Percentiles rank a stretch among this genome's conserved stretches.
phyloP scores from a whole-genome alignment of 495 filamentous ascomycete species.

The Talaromyces liani region DNA sequence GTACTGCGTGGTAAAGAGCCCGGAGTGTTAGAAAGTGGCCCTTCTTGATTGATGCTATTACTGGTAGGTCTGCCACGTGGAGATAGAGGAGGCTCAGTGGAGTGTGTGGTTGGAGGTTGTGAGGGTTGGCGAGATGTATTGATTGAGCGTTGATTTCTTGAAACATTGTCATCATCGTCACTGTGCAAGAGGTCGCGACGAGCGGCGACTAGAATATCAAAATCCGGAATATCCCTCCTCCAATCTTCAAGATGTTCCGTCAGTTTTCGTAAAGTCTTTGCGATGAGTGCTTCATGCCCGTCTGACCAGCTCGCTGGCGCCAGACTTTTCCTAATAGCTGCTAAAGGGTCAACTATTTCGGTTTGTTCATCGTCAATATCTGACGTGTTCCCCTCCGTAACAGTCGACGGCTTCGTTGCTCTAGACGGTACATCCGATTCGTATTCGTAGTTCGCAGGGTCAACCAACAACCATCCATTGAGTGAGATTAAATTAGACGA shows the following conservation, averaged over 20 bases:
- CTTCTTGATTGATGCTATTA: conserved; percentile 53
- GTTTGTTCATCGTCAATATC: background rate
- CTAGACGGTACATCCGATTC: background rate
- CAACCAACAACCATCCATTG: conserved; percentile 83
- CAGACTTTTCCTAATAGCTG: conserved; percentile 24
- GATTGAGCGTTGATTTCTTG: background rate
- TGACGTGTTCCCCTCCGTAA: background rate
- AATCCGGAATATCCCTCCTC: conserved; percentile 62
- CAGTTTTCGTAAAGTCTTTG: conserved; percentile 38
- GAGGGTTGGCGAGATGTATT: conserved; percentile 18
- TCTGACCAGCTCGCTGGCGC: conserved; percentile 31
- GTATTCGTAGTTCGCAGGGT: conserved; percentile 43
- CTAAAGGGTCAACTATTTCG: conserved; percentile 13
- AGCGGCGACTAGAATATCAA: conserved; percentile 68
- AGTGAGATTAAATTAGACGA: conserved; percentile 75
- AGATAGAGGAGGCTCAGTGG: background rate
- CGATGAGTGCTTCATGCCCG: conserved; percentile 31
- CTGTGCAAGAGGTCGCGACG: conserved; percentile 46
- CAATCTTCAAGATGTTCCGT: conserved; percentile 58
- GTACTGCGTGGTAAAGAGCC: conserved; percentile 18
- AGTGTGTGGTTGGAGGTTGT: conserved; percentile 12
- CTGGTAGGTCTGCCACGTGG: conserved; percentile 39
- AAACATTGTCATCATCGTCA: conserved; percentile 12
- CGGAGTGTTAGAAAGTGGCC: conserved; percentile 11
- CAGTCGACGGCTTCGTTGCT: background rate